Evolutionary conservation across 176 grass and related monocot species (phyloP), one percentile per base, ranked within the genome.

Genomic region (Bolboschoenus planiculmis): DNA sequence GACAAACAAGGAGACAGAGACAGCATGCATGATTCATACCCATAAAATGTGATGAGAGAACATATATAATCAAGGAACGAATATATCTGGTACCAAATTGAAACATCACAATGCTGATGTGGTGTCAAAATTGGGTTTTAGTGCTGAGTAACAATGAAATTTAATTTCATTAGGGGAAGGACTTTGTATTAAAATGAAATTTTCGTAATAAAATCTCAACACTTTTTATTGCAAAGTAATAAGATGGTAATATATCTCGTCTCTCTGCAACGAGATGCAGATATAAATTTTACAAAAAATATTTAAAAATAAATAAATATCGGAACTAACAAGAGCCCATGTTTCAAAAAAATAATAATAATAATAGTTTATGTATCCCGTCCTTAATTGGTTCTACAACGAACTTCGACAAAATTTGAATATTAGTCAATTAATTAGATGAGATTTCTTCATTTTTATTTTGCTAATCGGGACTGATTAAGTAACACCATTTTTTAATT

Each of bases 1-100:
- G 78, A 80, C 55, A 81, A 54, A 59, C 31, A 58, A 56, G 10
- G 10, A 80, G 55, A 56, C 20, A 79, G 35, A 79, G 27, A 80
- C 55, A 36, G 14, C 9, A 3, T 35, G 14, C 9, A 3, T 59
- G 8, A 57, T 56, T 27, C 33, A 33, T 33, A 33, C 7, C 26
- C 30, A 33, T 78, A 31, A 78, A 8, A 43, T 68, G 64, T 68
- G 36, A 0, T 8, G 7, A 72, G 3, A 72, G n/a, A 24, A 10
- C 36, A 72, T 79, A 16, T 79, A n/a, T n/a, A n/a, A n/a, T 72
- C 26, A 11, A 33, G 27, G 34, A 27, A 56, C 20, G 0, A 58
- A 23, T 80, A 1, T 48, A 11, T 18, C 50, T n/a, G 48, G 16
- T 58, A 16, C 16, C 20, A 29, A 57, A 18, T 79, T 79, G 10